Evolutionary conservation across 1,139 yeast genomes (phyloP), one percentile per base, ranked within the genome.

Genomic region (Yamadazyma buinensis): DNA sequence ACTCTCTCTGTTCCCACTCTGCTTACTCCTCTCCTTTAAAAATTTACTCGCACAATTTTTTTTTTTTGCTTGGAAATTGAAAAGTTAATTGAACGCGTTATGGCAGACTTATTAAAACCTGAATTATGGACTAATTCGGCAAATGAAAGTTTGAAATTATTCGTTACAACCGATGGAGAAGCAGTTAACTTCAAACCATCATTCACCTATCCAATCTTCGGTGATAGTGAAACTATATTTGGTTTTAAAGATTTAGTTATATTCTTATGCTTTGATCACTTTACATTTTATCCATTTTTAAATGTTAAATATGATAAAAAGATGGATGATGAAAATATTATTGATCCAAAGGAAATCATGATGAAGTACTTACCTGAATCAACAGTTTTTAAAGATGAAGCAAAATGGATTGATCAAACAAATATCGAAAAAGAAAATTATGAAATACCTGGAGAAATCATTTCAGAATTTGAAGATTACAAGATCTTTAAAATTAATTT

Each of bases 161-260:
- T 53, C 36, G 46, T 67, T 21, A 76, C 84, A 2, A 81, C 78
- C 39, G 59, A 66, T 5, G 80, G 80, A 0, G 73, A 76, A 2
- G 75, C 82, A 12, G 62, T 75, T 4, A 56, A 58, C 30, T 81
- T 83, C 61, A 62, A 71, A 23, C 97, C 98, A 0, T 56, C 63
- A 14, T 90, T 86, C 60, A 90, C 97, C 1, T 92, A 92, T 57
- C 95, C 97, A 2, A 81, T 92, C 11, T 92, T 78, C 63, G 97
- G 97, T 8, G 96, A 88, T 37, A 72, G 87, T 2, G 98, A 94
- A 55, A 80, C 82, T 35, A 80, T 94, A 8, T 87, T 80, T 54
- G 99, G 99, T 2, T 94, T 77, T 54, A 72, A 81, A 46, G 82
- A 77, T 48, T 66, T 90, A 30, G 65, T 67, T 30, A 72, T 75